These are phyloP conservation scores for Fusarium papillatum DNA, from an alignment of 2,329 filamentous ascomycete species.

Conservation along the genomic window DNA sequence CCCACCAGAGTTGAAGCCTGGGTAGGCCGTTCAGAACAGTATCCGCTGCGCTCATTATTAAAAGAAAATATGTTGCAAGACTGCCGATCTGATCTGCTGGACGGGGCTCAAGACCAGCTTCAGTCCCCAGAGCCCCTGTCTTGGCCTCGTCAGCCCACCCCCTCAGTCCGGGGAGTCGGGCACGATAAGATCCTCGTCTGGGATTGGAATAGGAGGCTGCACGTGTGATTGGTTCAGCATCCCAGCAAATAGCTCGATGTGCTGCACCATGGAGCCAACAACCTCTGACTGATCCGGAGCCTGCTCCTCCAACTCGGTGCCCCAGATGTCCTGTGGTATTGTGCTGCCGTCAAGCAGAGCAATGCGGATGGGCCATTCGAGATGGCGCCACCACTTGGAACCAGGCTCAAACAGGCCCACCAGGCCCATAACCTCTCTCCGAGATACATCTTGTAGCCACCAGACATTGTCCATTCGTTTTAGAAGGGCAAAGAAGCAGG, in stretches of 20 bases:
- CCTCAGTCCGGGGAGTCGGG: constrained; percentile 50
- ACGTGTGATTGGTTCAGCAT: constrained; percentile 49
- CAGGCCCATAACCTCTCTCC: constrained; percentile 75
- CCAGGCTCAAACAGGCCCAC: constrained; percentile 70
- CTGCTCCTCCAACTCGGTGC: constrained; percentile 62
- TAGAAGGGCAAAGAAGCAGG: constrained; percentile 76
- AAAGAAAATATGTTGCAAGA: constrained; percentile 7
- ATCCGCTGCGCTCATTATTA: constrained; percentile 1
- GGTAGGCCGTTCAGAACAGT: neutral
- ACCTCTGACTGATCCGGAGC: constrained; percentile 50
- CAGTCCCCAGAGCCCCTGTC: constrained; percentile 8
- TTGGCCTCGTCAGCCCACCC: constrained; percentile 1
- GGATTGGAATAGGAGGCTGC: constrained; percentile 45
- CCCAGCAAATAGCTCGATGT: constrained; percentile 57
- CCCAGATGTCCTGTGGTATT: constrained; percentile 71
- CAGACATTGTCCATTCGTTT: constrained; percentile 73
- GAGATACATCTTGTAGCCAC: constrained; percentile 79
- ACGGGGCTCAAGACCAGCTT: constrained; percentile 33
- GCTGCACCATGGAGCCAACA: constrained; percentile 53
- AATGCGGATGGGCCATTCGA: constrained; percentile 72
- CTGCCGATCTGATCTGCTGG: constrained; percentile 1
- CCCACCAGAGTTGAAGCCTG: neutral
- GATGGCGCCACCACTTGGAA: constrained; percentile 71
- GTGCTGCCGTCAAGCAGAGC: constrained; percentile 67
- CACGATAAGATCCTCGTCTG: constrained; percentile 49